These are phyloP conservation scores for Serendipita sp. DNA, from an alignment of 768 basidiomycete species.

Conservation along the genomic window DNA sequence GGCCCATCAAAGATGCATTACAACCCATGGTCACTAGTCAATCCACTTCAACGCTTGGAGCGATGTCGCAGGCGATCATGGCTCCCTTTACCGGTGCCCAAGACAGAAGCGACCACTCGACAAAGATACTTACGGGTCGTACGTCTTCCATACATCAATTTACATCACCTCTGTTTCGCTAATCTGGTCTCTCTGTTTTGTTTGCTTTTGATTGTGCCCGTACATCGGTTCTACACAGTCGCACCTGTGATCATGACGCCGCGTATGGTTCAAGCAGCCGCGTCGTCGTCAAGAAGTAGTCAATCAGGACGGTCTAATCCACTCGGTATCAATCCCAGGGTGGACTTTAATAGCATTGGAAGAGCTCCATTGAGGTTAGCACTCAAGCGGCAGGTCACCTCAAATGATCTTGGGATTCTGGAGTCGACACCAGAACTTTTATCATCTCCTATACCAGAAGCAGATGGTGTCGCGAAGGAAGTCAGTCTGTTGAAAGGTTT, in stretches of 20 bases:
- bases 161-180: conserved; percentile 7
- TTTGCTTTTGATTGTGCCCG: neutral
- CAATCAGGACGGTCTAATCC: conserved; percentile 18
- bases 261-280: conserved; percentile 55
- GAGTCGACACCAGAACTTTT: conserved; percentile 72
- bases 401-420: conserved; percentile 68
- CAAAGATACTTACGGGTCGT: conserved; percentile 63
- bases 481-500: conserved; percentile 82
- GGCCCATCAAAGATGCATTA: conserved; percentile 3
- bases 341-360: conserved; percentile 67
- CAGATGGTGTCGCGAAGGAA: conserved; percentile 49
- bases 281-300: conserved; percentile 33
- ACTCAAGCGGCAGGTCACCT: conserved; percentile 53
- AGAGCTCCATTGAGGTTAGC: conserved; percentile 60
- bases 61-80: conserved; percentile 44
- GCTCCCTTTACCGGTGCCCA: conserved; percentile 37
- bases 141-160: conserved; percentile 18
- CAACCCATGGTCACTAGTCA: neutral
- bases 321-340: conserved; percentile 23
- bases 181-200: conserved; percentile 2
- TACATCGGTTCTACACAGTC: conserved; percentile 30
- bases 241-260: conserved; percentile 87
- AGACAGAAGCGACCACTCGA: conserved; percentile 46
- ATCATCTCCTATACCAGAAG: conserved; percentile 54
- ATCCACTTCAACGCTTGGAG: conserved; percentile 4